Percentiles rank a stretch among this genome's conserved stretches.
Evolutionary conservation across 257 asterid species (phyloP).

Genomic region (Solanum pinnatisectum): DNA sequence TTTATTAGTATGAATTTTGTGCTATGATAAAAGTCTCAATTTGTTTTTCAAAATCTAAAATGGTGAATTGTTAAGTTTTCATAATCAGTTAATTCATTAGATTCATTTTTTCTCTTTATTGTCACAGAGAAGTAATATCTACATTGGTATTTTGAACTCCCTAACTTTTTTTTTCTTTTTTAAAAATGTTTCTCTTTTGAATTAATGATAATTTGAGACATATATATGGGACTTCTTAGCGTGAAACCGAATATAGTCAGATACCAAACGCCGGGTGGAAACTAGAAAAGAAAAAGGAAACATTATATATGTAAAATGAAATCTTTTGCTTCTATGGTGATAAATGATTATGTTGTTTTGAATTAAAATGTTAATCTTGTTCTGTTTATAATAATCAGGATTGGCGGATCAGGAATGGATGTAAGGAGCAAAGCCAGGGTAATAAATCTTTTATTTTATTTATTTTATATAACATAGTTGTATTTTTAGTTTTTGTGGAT

Average conservation of each 20-base stretch:
- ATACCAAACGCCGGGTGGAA: background rate
- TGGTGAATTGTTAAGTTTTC: background rate
- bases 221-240: background rate
- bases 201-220: background rate
- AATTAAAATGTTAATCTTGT: background rate
- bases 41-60: background rate
- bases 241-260: background rate
- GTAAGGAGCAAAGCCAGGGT: conserved; percentile 95
- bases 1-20: background rate
- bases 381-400: conserved; percentile 33
- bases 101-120: background rate
- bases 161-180: background rate
- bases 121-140: background rate
- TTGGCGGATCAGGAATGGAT: conserved; percentile 93
- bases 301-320: background rate
- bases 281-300: background rate
- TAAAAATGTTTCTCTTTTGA: background rate
- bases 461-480: background rate
- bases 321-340: background rate
- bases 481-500: background rate
- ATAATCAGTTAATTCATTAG: background rate
- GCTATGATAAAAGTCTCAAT: background rate
- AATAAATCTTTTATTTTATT: background rate
- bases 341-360: background rate
- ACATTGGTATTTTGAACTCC: background rate